These are phyloP conservation scores for Purpureocillium takamizusanense DNA, from an alignment of 2,329 filamentous ascomycete genomes.

Conservation along the genomic window DNA sequence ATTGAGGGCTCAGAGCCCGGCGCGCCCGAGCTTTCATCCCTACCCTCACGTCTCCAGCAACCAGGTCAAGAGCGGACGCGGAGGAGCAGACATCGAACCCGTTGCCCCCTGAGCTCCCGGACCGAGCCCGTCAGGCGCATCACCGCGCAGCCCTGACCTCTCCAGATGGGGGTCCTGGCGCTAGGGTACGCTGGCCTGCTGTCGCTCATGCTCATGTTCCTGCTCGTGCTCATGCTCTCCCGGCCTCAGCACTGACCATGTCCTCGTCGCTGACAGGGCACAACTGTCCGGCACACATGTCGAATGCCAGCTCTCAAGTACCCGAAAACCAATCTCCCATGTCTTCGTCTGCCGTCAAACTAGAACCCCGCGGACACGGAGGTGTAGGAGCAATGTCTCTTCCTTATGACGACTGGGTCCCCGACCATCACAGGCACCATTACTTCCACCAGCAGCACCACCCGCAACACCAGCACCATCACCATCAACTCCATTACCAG, in stretches of 20 bases:
- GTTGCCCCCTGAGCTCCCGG: background rate
- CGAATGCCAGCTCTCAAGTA: conserved; percentile 7
- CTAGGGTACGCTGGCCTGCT: conserved; percentile 6
- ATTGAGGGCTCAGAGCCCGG: conserved; percentile 1
- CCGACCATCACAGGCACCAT: conserved; percentile 10
- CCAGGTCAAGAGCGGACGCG: conserved; percentile 1
- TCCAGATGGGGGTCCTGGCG: conserved; percentile 8
- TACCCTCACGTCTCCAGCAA: conserved; percentile 2
- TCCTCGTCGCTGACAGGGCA: conserved; percentile 5
- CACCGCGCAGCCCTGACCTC: conserved; percentile 5
- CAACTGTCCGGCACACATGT: conserved; percentile 2
- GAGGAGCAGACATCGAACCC: background rate
- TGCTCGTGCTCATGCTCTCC: background rate
- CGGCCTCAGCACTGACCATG: conserved; percentile 7
- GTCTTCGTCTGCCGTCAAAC: conserved; percentile 12
- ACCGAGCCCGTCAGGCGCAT: conserved; percentile 3
- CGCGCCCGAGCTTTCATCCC: background rate
- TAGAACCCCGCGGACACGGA: conserved; percentile 8
- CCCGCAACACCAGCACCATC: background rate
- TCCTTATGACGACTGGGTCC: conserved; percentile 12
- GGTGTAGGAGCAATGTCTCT: conserved; percentile 14
- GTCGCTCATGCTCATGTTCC: conserved; percentile 1
- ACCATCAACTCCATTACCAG: background rate
- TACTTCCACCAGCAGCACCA: conserved; percentile 7
- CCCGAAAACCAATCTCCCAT: conserved; percentile 9